Evolutionary conservation across 768 basidiomycete species (phyloP), one percentile per base, ranked within the genome.

Genomic region (Boletus fagicola): DNA sequence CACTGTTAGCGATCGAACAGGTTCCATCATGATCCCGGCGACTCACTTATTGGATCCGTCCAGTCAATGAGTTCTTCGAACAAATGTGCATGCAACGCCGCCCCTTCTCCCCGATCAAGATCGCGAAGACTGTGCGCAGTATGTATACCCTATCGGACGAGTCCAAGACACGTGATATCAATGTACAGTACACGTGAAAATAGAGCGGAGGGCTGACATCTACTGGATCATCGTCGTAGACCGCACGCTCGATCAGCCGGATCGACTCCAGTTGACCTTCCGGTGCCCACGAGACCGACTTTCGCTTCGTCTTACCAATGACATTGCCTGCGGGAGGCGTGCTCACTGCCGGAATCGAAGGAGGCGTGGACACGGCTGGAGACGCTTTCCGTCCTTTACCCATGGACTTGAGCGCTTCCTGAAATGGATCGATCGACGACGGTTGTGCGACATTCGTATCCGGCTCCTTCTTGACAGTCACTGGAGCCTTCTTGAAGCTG

Each of bases 41-140:
- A 77, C 89, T 84, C 80, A 94, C 92, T 77, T 66, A 81, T 72
- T 57, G 90, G 91, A 68, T 94, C 92, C 66, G 77, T 77, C 91
- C 91, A 94, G 77, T 94, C 92, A 63, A 92, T 77, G 56, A 84
- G 80, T 76, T 93, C 92, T 76, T 93, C 92, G 72, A 93, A 93
- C 59, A 90, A 67, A 69, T 86, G 87, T 59, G 84, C 83, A 68
- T 93, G 91, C 65, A 94, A 71, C 51, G 92, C 90, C 54, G 89
- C 90, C 49, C 92, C 92, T 72, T 93, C 92, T 70, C 84, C 88
- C 71, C 89, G 83, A 75, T 94, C 92, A 78, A 94, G 79, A 75
- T 92, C 91, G 70, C 90, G 90, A 62, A 89, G 72, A 77, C 79
- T 88, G 75, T 89, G 87, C 62, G 78, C 65, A 68, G 78, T 76